Evolutionary conservation across 2,329 filamentous ascomycete species (phyloP), one percentile per base, ranked within the genome.

Genomic region (Sarocladium brachiariae): DNA sequence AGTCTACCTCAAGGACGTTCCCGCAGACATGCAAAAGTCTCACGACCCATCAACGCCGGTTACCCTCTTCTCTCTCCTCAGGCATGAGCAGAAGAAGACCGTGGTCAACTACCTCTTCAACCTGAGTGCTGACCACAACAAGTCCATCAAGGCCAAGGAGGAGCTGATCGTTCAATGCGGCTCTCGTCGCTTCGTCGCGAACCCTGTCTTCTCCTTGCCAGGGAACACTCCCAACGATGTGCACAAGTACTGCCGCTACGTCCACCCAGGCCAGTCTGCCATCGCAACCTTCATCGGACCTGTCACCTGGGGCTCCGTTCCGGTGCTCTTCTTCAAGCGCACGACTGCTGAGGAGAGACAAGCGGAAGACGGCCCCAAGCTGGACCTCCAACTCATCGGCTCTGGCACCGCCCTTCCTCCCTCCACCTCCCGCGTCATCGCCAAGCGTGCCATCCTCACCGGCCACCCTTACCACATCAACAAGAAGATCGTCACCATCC

Each of bases 391-490:
- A 34, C 79, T 99, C 47, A 79, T 96, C 52, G 93, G 80, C 43
- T 96, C 88, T 0, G 93, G 95, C 54, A 97, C 93, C 0, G 83
- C 87, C 5, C 77, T 96, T 14, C 83, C 90, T 0, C 88, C 90
- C 2, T 85, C 65, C 67, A 91, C 69, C 63, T 82, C 64, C 61
- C 85, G 93, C 34, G 86, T 99, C 51, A 83, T 99, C 53, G 91
- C 92, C 60, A 99, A 99, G 73, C 86, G 93, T 49, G 84, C 95
- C 59, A 88, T 97, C 56, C 77, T 99, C 52, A 96, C 93, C 0
- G 95, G 93, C 14, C 92, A 99, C 65, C 93, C 95, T 0, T 96
- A 89, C 78, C 96, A 99, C 73, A 99, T 99, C 66, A 89, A 99
- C 81, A 96, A 96, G 79, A 90, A 87, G 69, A 77, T 99, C 21